Evolutionary conservation across 441 rosid genomes (phyloP).

Genomic region (Adansonia gregorii): DNA sequence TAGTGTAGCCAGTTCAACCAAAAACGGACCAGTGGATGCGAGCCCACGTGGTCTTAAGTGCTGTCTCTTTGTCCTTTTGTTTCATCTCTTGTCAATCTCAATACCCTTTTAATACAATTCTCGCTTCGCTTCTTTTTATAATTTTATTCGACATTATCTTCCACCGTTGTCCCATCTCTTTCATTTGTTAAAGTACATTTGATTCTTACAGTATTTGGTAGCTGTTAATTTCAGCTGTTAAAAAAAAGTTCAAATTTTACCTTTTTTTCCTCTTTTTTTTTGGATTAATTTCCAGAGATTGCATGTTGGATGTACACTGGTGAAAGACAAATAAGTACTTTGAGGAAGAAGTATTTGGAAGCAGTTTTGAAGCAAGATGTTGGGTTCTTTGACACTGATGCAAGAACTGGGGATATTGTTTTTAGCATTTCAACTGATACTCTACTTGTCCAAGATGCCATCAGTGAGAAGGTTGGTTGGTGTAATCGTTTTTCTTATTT

Average conservation of each 20-base stretch:
- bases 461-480: constrained; percentile 82
- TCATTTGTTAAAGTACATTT: constrained; percentile 19
- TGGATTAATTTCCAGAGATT: constrained; percentile 55
- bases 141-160: constrained; percentile 25
- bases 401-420: constrained; percentile 96
- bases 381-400: constrained; percentile 97
- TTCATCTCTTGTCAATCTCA: constrained; percentile 40
- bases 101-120: neutral
- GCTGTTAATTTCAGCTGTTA: constrained; percentile 2
- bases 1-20: constrained; percentile 33
- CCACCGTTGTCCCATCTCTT: constrained; percentile 31
- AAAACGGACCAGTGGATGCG: constrained; percentile 37
- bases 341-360: constrained; percentile 90
- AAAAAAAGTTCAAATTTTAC: neutral
- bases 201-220: neutral
- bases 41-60: constrained; percentile 61
- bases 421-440: constrained; percentile 97
- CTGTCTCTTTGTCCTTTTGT: constrained; percentile 42
- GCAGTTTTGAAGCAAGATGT: constrained; percentile 96
- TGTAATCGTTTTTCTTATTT: neutral
- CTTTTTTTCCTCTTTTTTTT: neutral
- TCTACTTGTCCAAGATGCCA: constrained; percentile 98
- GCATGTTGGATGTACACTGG: constrained; percentile 99
- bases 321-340: constrained; percentile 85
- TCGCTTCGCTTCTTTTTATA: neutral